Base-by-base conservation (phyloP, 208 protist genomes). In the Entamoeba histolytica region DNA sequence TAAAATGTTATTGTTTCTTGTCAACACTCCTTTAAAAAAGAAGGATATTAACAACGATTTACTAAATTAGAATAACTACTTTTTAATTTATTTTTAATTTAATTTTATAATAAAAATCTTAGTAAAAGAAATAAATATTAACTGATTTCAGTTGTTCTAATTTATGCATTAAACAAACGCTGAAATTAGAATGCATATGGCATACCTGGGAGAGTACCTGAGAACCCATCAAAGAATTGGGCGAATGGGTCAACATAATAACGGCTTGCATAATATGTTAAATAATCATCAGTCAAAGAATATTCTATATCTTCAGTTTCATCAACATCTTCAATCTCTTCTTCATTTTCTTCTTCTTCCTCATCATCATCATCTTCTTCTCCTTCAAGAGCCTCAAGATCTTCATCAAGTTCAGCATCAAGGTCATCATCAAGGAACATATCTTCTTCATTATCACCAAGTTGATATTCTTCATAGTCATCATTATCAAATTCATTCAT, bases 381-480 rank as follows among this genome's bases (percentile, higher is more conserved):
- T 49, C 35, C 35, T 5, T 12, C 51, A 78, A 44, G 7, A 1
- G 23, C 28, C 39, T 69, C 92, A 47, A 78, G 15, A 3, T 49
- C 52, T n/a, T 17, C 39, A 87, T 19, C 6, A 44, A 19, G 23
- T n/a, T 87, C 52, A 50, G 31, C 12, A 49, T 93, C 49, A 23
- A 55, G 61, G 47, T n/a, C 15, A 10, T 49, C 47, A 69, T 44
- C 49, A n/a, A 87, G 15, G 15, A 35, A n/a, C 10, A 78, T 39
- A n/a, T 61, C 49, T 47, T 69, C 49, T 14, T 57, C 95, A 23
- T 96, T 94, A 15, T 94, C 94, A 8, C 94, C 95, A 19, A 94
- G 92, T 35, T 95, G 50, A 15, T 94, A 93, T 2, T 96, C 95
- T 47, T 94, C 69, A 91, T 94, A 31, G 91, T 91, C 49, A 69